Evolutionary conservation across 208 protist species (phyloP).

Genomic region (Acanthamoeba lenticulata): DNA sequence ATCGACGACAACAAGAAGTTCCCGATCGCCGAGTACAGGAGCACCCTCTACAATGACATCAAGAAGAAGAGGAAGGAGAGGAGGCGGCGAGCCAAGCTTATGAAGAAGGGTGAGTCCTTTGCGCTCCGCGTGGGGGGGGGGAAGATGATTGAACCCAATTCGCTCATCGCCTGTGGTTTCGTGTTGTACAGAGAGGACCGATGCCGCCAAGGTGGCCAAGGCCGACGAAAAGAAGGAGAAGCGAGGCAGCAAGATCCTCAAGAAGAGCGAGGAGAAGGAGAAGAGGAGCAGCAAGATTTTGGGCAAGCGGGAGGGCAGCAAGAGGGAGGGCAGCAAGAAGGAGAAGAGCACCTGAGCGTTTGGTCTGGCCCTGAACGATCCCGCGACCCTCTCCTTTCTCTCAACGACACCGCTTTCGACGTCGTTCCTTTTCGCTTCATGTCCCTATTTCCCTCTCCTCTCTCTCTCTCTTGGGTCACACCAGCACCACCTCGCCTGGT

Average conservation of each 20-base stretch:
- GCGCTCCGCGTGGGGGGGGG: not conserved
- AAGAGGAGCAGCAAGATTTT: conserved; percentile 64
- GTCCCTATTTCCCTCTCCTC: too few relatives aligned
- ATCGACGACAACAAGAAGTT: conserved; percentile 95
- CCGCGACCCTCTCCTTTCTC: too few relatives aligned
- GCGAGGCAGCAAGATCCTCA: conserved; percentile 67
- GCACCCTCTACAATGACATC: conserved; percentile 89
- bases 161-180: not conserved
- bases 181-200: conserved; percentile 4
- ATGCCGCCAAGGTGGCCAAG: conserved; percentile 39
- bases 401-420: too few relatives aligned
- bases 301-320: conserved; percentile 49
- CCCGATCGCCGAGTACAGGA: conserved; percentile 93
- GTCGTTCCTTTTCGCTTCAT: too few relatives aligned
- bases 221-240: conserved; percentile 60
- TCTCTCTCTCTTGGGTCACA: too few relatives aligned
- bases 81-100: conserved; percentile 23
- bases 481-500: too few relatives aligned
- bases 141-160: not conserved
- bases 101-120: conserved; percentile 28
- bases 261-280: conserved; percentile 69
- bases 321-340: conserved; percentile 44
- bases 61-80: conserved; percentile 66
- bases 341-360: not conserved
- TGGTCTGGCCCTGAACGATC: too few relatives aligned